These are phyloP conservation scores for Chlamydomonas schloesseri DNA, from an alignment of 139 green algal species.

Conservation along the genomic window DNA sequence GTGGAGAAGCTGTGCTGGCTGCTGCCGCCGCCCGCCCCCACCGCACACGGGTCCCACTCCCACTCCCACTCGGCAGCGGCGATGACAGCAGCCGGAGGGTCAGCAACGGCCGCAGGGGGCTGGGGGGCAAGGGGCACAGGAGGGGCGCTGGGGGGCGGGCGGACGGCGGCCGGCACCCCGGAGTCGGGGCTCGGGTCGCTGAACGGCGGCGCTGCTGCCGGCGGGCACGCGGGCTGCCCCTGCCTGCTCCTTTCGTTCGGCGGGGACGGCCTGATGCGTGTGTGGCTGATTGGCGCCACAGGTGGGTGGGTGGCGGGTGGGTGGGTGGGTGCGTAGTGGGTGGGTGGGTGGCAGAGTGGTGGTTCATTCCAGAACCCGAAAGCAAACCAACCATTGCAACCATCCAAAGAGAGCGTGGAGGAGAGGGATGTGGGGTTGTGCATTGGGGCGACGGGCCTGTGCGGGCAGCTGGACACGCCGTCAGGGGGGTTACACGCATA, in stretches of 20 bases:
- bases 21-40: conserved; percentile 21
- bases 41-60: too few species aligned
- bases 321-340: background rate
- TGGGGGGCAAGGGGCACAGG: background rate
- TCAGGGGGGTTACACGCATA: too few species aligned
- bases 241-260: conserved; percentile 74
- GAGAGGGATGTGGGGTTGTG: too few species aligned
- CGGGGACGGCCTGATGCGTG: conserved; percentile 74
- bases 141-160: background rate
- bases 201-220: background rate
- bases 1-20: conserved; percentile 75
- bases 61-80: too few species aligned
- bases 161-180: background rate
- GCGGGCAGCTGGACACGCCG: too few species aligned
- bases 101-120: too few species aligned
- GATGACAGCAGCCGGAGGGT: too few species aligned
- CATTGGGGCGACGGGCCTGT: too few species aligned
- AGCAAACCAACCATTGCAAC: too few species aligned
- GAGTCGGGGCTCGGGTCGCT: background rate
- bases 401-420: too few species aligned
- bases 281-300: conserved; percentile 69
- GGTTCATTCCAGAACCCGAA: too few species aligned
- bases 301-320: background rate
- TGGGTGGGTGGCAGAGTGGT: too few species aligned
- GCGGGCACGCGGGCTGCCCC: background rate